phyloP scores from a whole-genome alignment of 2,329 filamentous ascomycete species.

The Aspergillus latus region DNA sequence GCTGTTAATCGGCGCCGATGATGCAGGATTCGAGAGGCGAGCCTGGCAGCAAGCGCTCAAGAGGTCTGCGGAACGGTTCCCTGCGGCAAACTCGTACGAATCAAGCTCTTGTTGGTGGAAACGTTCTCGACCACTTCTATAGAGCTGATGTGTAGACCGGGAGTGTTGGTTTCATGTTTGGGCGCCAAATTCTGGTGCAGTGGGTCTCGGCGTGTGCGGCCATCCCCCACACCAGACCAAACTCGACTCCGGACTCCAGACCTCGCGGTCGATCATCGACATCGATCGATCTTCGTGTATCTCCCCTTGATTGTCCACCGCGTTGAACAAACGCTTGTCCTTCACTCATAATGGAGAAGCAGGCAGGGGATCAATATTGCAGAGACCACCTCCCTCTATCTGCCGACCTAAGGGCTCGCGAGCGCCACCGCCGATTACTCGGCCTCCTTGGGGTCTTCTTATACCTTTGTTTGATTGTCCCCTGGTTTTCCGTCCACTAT shows the following conservation, averaged over 20 bases:
- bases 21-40: constrained; percentile 3
- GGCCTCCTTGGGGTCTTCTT: constrained; percentile 14
- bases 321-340: not conserved
- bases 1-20: not conserved
- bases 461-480: constrained; percentile 14
- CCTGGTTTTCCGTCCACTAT: constrained; percentile 10
- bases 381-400: constrained; percentile 5
- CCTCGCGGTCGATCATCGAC: no score
- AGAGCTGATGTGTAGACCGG: not conserved
- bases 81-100: not conserved
- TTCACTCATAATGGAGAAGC: constrained; percentile 17
- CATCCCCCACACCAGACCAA: not conserved
- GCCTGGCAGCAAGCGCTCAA: not conserved
- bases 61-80: not conserved
- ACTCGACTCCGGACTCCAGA: not conserved
- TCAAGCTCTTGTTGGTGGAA: not conserved
- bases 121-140: not conserved
- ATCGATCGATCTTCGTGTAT: not conserved
- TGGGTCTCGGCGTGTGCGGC: not conserved
- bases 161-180: not conserved
- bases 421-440: constrained; percentile 16
- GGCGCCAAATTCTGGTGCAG: not conserved
- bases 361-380: not conserved
- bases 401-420: not conserved
- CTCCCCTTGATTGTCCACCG: constrained; percentile 2